Evolutionary conservation across 2,329 filamentous ascomycete species (phyloP), one percentile per base, ranked within the genome.

Genomic region (Cylindrodendrum hubeiense): DNA sequence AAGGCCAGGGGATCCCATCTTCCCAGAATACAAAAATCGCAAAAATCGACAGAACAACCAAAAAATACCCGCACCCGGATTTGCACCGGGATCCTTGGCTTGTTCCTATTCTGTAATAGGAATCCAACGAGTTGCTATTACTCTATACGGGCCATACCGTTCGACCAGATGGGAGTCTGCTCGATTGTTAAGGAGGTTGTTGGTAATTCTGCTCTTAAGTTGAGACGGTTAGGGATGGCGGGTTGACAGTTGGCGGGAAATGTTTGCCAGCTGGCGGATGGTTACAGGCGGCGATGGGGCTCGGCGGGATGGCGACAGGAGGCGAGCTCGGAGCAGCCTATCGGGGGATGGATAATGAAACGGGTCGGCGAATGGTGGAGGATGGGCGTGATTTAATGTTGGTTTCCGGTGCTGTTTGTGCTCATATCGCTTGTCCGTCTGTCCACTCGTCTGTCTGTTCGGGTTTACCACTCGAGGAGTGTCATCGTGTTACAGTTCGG

Each of bases 71-170:
- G 76, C 69, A 76, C 75, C 70, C 77, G 76, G 75, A 77, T 77
- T 78, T 79, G 76, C 74, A 79, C 76, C 77, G 67, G 69, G 77
- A 77, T 78, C 75, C 74, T 78, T 78, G 77, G 74, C 77, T 79
- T 41, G 66, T 71, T 57, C 71, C 71, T 75, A 76, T 65, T 66
- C 65, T 60, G 66, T 52, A 66, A 72, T 76, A 78, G 75, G 77
- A 78, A 76, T 73, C 76, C 74, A 77, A 77, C 75, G 75, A 78
- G 75, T 77, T 78, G 59, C 76, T 78, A 76, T 77, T 76, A 77
- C 75, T 76, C 74, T 76, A 76, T 77, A 75, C 76, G 76, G 76
- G 75, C 64, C 63, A 72, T 63, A 75, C 71, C 73, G 62, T 52
- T 73, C 60, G 70, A 62, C 71, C 70, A 75, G n/a, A 22, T 51